Evolutionary conservation across 352 stramenopile species (phyloP).

Genomic region (Globisporangium rhizosaccharum): DNA sequence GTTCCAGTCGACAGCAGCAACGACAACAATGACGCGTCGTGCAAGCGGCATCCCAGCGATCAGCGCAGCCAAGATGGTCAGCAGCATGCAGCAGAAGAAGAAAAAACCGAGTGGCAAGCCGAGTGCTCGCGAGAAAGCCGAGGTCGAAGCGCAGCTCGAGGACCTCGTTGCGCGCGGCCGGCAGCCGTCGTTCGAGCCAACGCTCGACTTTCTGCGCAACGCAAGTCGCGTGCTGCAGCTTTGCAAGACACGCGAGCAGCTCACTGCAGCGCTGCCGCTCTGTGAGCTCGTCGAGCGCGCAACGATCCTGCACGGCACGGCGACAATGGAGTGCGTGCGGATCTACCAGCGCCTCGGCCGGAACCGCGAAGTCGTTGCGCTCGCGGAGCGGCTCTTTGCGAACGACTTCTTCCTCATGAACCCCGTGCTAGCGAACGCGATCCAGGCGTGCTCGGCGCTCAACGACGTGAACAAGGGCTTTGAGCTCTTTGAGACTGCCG

Average conservation of each 20-base stretch:
- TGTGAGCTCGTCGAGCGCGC: conserved; percentile 44
- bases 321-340: conserved; percentile 51
- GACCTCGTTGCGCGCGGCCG: conserved; percentile 30
- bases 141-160: conserved; percentile 27
- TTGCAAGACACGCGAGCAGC: conserved; percentile 47
- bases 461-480: conserved; percentile 48
- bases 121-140: conserved; percentile 13
- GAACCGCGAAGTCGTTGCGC: conserved; percentile 38
- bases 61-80: conserved; percentile 12
- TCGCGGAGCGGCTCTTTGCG: conserved; percentile 45
- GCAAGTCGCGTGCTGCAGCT: conserved; percentile 37
- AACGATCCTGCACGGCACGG: conserved; percentile 29
- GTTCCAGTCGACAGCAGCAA: not conserved
- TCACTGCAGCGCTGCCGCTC: conserved; percentile 47
- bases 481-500: conserved; percentile 47
- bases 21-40: not conserved
- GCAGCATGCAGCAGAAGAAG: conserved; percentile 4
- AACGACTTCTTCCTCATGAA: conserved; percentile 70
- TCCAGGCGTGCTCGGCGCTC: conserved; percentile 53
- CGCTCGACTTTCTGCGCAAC: conserved; percentile 42
- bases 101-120: conserved; percentile 5
- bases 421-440: conserved; percentile 43
- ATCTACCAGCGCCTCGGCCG: conserved; percentile 54
- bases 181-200: conserved; percentile 27
- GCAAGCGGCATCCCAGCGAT: conserved; percentile 5